Evolutionary conservation across 176 grass and related monocot species (phyloP), one percentile per base, ranked within the genome.

Genomic region (Carex littledalei): DNA sequence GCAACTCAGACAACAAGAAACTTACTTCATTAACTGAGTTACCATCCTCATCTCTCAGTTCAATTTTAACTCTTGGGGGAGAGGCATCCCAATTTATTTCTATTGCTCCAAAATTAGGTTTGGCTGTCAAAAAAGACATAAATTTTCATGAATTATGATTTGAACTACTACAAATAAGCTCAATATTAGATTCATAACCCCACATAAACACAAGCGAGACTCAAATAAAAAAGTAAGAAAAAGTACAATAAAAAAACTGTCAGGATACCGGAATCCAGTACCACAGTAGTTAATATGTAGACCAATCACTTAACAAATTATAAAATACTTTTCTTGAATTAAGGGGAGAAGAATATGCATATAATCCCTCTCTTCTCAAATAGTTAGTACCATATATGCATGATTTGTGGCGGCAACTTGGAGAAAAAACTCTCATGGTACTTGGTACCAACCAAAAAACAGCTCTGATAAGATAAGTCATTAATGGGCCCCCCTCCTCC

Each of bases 61-160:
- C 91, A 84, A 92, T 63, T 92, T 92, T 95, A 69, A 94, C 82
- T 79, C 13, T 85, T 7, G 63, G 85, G 64, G 91, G 87, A 58
- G 84, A 81, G 59, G 71, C 64, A 70, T 85, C 80, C 95, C 95
- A 98, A 89, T 95, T 53, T 79, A 98, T 89, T 80, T 95, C 77
- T 78, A 94, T 95, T 68, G 91, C 91, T 55, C 95, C 95, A 80
- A 98, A 98, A 85, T 98, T 98, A 83, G 93, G 95, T 74, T 70
- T 86, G 71, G 90, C 95, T 98, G 84, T 55, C 49, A 77, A 18
- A 83, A 74, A 68, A 68, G 68, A 65, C 34, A 69, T 66, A 85
- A 41, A 80, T 50, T 55, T 18, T 76, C 41, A 77, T 79, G 47
- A 15, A n/a, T 31, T 37, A 74, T 55, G 22, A 55, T 31, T 54